phyloP scores from a whole-genome alignment of 768 basidiomycete genomes.

The Crucibulum laeve region DNA sequence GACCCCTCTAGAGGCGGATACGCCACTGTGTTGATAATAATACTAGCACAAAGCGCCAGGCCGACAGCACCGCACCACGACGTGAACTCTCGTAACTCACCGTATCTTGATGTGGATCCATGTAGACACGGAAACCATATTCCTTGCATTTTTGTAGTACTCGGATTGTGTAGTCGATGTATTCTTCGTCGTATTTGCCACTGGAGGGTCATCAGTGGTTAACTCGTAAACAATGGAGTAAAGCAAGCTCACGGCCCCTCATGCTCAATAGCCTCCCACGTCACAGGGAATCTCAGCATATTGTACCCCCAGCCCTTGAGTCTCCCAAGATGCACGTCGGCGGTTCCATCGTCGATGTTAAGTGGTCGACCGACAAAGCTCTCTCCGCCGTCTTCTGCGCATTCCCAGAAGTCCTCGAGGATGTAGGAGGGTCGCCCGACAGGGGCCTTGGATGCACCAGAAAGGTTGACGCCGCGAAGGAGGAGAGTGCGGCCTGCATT shows the following conservation, averaged over 20 bases:
- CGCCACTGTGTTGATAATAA: too few species aligned
- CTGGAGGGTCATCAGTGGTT: conserved; percentile 32
- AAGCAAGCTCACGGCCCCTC: conserved; percentile 80
- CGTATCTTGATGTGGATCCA: conserved; percentile 95
- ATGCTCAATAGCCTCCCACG: conserved; percentile 95
- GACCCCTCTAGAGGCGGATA: too few species aligned
- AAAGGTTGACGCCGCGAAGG: conserved; percentile 92
- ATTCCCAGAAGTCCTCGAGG: conserved; percentile 78
- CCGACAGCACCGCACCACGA: too few species aligned
- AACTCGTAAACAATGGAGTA: conserved; percentile 6
- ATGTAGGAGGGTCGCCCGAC: conserved; percentile 61
- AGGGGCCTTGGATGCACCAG: conserved; percentile 86
- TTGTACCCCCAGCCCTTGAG: conserved; percentile 94
- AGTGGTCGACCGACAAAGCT: conserved; percentile 78
- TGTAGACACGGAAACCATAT: conserved; percentile 86
- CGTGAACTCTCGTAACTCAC: too few species aligned
- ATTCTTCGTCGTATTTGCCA: conserved; percentile 85
- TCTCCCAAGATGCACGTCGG: conserved; percentile 82
- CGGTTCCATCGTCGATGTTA: conserved; percentile 78
- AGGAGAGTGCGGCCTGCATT: conserved; percentile 70
- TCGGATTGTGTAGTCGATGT: conserved; percentile 86
- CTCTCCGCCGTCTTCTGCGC: conserved; percentile 62
- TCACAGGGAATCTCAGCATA: conserved; percentile 75
- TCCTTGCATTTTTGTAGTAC: conserved; percentile 90
- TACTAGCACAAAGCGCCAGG: neutral